Evolutionary conservation across 2,329 filamentous ascomycete genomes (phyloP).

Genomic region (Fusarium pseudonygamai): DNA sequence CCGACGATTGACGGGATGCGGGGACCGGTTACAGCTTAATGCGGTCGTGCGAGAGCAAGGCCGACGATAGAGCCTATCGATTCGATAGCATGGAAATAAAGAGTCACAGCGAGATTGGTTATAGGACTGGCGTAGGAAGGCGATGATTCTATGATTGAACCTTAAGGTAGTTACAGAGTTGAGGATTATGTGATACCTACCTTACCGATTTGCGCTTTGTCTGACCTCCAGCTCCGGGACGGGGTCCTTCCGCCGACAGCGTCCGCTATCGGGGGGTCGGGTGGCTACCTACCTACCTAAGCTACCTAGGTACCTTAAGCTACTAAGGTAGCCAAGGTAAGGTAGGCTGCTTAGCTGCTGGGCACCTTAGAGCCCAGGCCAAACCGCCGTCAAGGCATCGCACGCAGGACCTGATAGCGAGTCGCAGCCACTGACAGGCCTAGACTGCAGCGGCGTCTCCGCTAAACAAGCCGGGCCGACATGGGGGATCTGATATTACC

Average conservation of each 20-base stretch:
- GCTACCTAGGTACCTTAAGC: too few species aligned
- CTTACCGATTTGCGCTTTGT: neutral
- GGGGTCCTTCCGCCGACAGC: neutral
- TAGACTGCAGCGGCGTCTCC: constrained; percentile 5
- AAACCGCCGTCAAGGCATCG: neutral
- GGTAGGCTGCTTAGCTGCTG: neutral
- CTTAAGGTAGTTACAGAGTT: neutral
- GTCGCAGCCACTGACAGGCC: constrained; percentile 18
- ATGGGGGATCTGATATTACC: constrained; percentile 33
- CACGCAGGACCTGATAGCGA: neutral
- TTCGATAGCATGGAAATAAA: neutral
- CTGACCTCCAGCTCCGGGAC: constrained; percentile 5
- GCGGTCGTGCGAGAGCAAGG: constrained; percentile 18
- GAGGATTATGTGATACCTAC: neutral
- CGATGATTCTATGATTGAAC: neutral
- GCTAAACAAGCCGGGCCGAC: constrained; percentile 29
- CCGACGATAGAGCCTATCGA: constrained; percentile 25
- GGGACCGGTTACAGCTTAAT: constrained; percentile 32
- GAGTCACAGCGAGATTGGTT: neutral
- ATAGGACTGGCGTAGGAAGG: neutral
- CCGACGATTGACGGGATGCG: constrained; percentile 41
- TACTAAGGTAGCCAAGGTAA: too few species aligned
- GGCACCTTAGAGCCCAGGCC: neutral
- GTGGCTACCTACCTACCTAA: neutral
- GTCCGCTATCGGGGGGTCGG: constrained; percentile 32